Percentiles rank a stretch among this genome's conserved stretches.
These are phyloP conservation scores for Debaryomyces prosopidis DNA, from an alignment of 805 yeast species.

Conservation along the genomic window DNA sequence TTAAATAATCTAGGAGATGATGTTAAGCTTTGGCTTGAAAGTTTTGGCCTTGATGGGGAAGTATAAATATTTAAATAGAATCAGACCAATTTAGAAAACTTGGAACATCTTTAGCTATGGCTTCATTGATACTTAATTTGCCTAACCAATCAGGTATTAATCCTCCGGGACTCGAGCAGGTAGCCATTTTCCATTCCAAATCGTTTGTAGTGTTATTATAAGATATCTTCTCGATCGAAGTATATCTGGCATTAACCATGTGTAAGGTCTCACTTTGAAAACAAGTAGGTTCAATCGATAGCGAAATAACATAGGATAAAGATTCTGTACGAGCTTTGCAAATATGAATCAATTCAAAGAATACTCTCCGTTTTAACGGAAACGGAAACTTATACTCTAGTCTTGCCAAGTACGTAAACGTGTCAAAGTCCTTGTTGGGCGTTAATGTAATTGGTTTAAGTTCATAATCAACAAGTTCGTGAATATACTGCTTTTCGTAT, in stretches of 20 bases:
- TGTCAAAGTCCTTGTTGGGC: slow-evolving; percentile 12
- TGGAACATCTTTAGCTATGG: slow-evolving; percentile 43
- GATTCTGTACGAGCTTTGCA: slow-evolving; percentile 14
- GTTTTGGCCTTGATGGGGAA: slow-evolving; percentile 20
- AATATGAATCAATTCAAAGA: slow-evolving; percentile 37
- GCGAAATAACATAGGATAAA: slow-evolving; percentile 31
- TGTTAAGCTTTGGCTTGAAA: slow-evolving; percentile 41
- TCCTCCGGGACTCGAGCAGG: slow-evolving; percentile 41
- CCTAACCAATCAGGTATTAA: slow-evolving; percentile 38
- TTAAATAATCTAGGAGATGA: slow-evolving; percentile 44
- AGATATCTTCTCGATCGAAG: slow-evolving; percentile 35
- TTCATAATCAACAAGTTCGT: slow-evolving; percentile 28
- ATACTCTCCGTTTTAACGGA: slow-evolving; percentile 35
- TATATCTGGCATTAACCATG: slow-evolving; percentile 26
- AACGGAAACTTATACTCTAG: slow-evolving; percentile 35
- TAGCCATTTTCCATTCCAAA: slow-evolving; percentile 40
- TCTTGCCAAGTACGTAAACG: slow-evolving; percentile 29
- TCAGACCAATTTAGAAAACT: slow-evolving; percentile 33
- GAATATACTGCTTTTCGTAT: slow-evolving; percentile 36
- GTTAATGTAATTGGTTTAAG: slow-evolving; percentile 15
- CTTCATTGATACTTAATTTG: slow-evolving; percentile 28
- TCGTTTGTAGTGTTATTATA: slow-evolving; percentile 16
- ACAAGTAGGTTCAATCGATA: slow-evolving; percentile 31
- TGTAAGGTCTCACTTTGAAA: slow-evolving; percentile 13
- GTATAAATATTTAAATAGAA: slow-evolving; percentile 6